Base-by-base conservation (phyloP, 768 basidiomycete species). In the Boletus rufocinnamomeus region DNA sequence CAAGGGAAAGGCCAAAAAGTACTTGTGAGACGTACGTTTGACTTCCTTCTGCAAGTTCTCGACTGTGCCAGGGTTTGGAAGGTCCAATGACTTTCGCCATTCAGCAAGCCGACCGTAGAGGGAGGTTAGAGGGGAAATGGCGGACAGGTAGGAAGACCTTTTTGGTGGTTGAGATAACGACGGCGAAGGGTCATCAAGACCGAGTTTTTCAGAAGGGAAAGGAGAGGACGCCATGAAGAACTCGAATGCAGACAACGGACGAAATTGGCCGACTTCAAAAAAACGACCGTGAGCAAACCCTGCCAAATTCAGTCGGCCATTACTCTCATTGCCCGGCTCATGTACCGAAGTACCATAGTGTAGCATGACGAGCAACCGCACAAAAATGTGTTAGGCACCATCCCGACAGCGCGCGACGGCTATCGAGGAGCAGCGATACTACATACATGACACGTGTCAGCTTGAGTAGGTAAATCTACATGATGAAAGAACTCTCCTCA, bases 41-140 rank as follows among this genome's bases (percentile, higher is more conserved):
- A 92, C 87, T 77, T 98, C 95, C 78, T 92, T 93, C 66, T 89
- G 88, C 62, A 98, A 80, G 72, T 91, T 93, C 82, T 98, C 95
- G 46, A 88, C 86, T 17, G 90, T 87, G 55, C 95, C 95, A n/a
- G 95, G 95, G 75, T 92, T 90, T 41, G 93, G 85, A 50, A 98
- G 79, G 49, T 86, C 89, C 63, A 95, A 80, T 61, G 85, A 82
- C 66, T 84, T 82, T 66, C 94, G 86, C 91, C 93, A 95, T 71
- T 83, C 77, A 59, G 88, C 81, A 74, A 96, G 86, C 57, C 87
- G 84, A 66, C 83, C 80, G 73, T 88, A 90, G 25, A 83, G 78
- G 73, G 80, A 84, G 51, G 82, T 80, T 57, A 93, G 75, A 28
- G 92, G 90, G 48, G 84, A 67, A 9, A 77, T 43, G 49, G 67